Percentiles rank a stretch among this genome's conserved stretches.
Conservation (phyloP, 2,329 filamentous ascomycete species). For the Stagonosporopsis chrysanthemi region DNA sequence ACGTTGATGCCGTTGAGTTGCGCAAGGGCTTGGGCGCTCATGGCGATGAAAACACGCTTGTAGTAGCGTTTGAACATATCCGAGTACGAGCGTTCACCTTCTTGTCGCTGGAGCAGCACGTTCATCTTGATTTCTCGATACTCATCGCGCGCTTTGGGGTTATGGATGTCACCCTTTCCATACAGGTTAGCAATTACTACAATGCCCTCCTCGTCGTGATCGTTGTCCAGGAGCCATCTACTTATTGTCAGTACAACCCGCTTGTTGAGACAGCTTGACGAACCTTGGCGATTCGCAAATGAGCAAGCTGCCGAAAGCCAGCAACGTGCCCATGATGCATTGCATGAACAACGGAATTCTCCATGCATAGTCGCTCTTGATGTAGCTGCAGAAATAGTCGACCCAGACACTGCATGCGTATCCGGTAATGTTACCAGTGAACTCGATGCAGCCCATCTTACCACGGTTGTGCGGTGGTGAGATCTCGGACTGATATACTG, state of each 20-base stretch:
- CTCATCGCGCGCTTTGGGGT: constrained; percentile 89
- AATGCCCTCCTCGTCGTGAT: constrained; percentile 97
- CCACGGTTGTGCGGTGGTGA: constrained; percentile 96
- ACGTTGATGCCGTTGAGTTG: constrained; percentile 99
- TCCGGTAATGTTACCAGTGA: constrained; percentile 94
- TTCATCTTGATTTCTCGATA: constrained; percentile 99
- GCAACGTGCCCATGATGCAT: constrained; percentile 88
- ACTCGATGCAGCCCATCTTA: constrained; percentile 96
- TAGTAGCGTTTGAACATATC: constrained; percentile 96
- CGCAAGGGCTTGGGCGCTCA: constrained; percentile 95
- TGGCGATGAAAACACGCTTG: constrained; percentile 95
- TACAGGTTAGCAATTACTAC: constrained; percentile 98
- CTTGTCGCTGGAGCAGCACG: constrained; percentile 89
- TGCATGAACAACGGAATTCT: constrained; percentile 89
- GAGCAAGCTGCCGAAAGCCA: constrained; percentile 84
- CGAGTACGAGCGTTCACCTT: constrained; percentile 87
- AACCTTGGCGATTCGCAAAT: constrained; percentile 97
- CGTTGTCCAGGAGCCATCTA: constrained; percentile 96
- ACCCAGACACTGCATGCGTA: constrained; percentile 98
- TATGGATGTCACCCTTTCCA: constrained; percentile 93
- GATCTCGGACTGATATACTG: constrained; percentile 63
- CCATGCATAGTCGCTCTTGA: constrained; percentile 86
- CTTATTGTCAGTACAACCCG: constrained; percentile 16
- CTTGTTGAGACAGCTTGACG: constrained; percentile 24
- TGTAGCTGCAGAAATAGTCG: constrained; percentile 95